These are phyloP conservation scores for Leptodermis oblonga DNA, from an alignment of 257 asterid species.

Conservation along the genomic window DNA sequence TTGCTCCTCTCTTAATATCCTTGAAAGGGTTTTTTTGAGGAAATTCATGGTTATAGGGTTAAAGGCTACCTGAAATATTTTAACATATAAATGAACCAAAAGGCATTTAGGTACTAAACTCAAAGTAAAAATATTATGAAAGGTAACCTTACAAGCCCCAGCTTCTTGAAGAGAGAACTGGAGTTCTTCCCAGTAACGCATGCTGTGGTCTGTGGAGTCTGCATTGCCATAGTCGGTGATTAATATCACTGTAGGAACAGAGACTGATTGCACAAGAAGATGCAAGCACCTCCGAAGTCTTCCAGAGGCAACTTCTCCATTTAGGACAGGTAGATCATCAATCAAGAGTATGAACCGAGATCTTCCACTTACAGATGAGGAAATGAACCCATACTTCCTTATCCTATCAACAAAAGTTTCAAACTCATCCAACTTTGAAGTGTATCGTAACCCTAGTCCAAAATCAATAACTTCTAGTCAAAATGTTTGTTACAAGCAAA, in stretches of 20 bases:
- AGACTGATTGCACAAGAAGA: slow-evolving; percentile 74
- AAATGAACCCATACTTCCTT: slow-evolving; percentile 74
- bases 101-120: not conserved
- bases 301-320: slow-evolving; percentile 58
- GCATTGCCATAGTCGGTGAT: slow-evolving; percentile 62
- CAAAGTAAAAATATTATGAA: slow-evolving; percentile 21
- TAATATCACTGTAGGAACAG: slow-evolving; percentile 79
- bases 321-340: slow-evolving; percentile 90
- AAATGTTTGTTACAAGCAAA: not conserved
- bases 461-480: slow-evolving; percentile 19
- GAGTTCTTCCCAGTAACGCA: slow-evolving; percentile 78
- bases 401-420: slow-evolving; percentile 80
- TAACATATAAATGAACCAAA: slow-evolving; percentile 3
- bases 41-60: slow-evolving; percentile 79
- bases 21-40: slow-evolving; percentile 57
- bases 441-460: slow-evolving; percentile 65
- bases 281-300: slow-evolving; percentile 70
- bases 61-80: slow-evolving; percentile 59
- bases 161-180: slow-evolving; percentile 71
- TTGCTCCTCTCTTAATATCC: slow-evolving; percentile 63
- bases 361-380: slow-evolving; percentile 42
- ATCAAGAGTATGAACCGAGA: slow-evolving; percentile 60
- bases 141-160: slow-evolving; percentile 87
- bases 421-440: slow-evolving; percentile 90
- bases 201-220: slow-evolving; percentile 57